Evolutionary conservation across 371 early-diverging fungal genomes (phyloP), one percentile per base, ranked within the genome.

Genomic region (Syncephalastrum sp.): DNA sequence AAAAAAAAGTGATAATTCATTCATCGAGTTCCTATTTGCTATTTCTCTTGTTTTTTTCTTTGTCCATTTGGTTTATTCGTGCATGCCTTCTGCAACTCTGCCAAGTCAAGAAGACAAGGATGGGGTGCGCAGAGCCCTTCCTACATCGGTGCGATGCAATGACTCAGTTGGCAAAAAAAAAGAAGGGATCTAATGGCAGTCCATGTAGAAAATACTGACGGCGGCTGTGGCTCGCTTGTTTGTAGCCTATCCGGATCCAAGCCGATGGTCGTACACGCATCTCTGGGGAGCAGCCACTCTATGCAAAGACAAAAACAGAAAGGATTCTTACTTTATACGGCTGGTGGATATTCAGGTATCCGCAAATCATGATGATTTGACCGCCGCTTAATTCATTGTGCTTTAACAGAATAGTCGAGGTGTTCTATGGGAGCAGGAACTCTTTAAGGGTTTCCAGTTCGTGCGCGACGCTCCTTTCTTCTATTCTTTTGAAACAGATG

Each of bases 211-310:
- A 86, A 88, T 93, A 57, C 71, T 90, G 47, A 84, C 87, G 0
- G 85, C 90, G 5, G 91, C 91, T 2, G 90, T 90, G 7, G 92
- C 90, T 48, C 82, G 91, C n/a, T 70, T 95, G 44, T 90, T 91
- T 79, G 73, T 86, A 2, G 93, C 93, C 15, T 77, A 84, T 53
- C 87, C 88, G 6, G 82, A 82, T 62, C 74, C 84, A 16, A 68
- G 79, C 25, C 50, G 66, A 50, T 93, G 92, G 91, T 77, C 82
- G 4, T 89, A 91, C 59, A 79, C 90, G 13, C 79, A 76, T 45
- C 68, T 85, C 23, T 85, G 89, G 74, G 95, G 93, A 13, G 95
- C 91, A 24, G 74, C 92, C 13, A 79, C 79, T 5, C 82, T 93
- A 33, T 82, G 87, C 23, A 72, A 76, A 55, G 89, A 88, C 47